Evolutionary conservation across 1,139 yeast genomes (phyloP).

Genomic region (Martiniozyma asiatica): DNA sequence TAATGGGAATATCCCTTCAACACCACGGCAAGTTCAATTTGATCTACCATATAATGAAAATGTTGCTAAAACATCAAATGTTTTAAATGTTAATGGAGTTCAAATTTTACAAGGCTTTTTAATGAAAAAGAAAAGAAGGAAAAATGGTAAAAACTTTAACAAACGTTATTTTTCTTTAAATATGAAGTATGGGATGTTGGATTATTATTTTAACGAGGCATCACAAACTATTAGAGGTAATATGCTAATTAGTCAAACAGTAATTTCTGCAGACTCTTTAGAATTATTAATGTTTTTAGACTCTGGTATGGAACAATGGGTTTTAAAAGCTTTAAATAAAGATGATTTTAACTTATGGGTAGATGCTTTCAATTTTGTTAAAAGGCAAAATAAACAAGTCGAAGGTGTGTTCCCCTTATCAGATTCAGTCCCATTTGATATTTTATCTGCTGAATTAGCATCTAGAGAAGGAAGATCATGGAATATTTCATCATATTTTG

Average conservation of each 20-base stretch:
- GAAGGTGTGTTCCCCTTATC: too few species aligned
- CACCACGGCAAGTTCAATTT: slow-evolving; percentile 13
- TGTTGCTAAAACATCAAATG: slow-evolving; percentile 10
- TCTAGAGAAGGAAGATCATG: slow-evolving; percentile 2
- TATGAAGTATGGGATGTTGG: slow-evolving; percentile 68
- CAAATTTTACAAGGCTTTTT: slow-evolving; percentile 64
- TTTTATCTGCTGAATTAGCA: slow-evolving; percentile 1
- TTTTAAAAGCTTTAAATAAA: slow-evolving; percentile 52
- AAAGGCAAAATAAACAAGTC: slow-evolving; percentile 14
- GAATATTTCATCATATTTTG: slow-evolving; percentile 1
- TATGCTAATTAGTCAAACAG: slow-evolving; percentile 75
- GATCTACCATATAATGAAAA: slow-evolving; percentile 13
- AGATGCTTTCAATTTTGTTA: slow-evolving; percentile 50
- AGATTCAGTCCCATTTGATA: neutral
- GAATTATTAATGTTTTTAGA: slow-evolving; percentile 68
- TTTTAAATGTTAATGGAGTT: slow-evolving; percentile 35
- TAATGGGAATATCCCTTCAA: neutral
- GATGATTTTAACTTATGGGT: slow-evolving; percentile 76
- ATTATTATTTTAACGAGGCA: slow-evolving; percentile 67
- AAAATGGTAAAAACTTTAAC: slow-evolving; percentile 76
- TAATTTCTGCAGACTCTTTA: slow-evolving; percentile 65
- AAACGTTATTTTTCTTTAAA: slow-evolving; percentile 78
- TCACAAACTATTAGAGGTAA: slow-evolving; percentile 72
- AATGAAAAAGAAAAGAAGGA: slow-evolving; percentile 57
- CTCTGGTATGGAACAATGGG: slow-evolving; percentile 96